Evolutionary conservation across 2,329 filamentous ascomycete genomes (phyloP), one percentile per base, ranked within the genome.

Genomic region (Corynespora cassiicola): DNA sequence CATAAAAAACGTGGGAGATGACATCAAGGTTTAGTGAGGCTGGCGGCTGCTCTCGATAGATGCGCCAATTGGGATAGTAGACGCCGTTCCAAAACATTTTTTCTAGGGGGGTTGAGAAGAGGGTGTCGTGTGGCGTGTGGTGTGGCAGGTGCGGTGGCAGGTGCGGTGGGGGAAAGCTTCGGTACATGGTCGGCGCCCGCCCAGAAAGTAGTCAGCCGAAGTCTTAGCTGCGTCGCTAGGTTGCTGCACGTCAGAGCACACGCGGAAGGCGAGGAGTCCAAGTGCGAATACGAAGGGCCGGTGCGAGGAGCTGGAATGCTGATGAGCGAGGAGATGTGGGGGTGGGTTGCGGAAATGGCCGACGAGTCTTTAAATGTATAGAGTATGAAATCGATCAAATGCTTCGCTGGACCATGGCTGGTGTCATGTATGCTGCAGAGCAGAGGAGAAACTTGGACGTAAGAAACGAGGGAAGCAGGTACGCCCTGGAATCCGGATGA

Each of bases 1-100:
- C 87, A 63, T 92, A 92, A 68, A 90, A 91, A 17, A 91, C 82
- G 60, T 90, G 86, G 52, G 86, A 90, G 56, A 92, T 84, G 57
- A 86, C 88, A 50, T 81, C 81, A 65, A 89, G 82, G 63, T 88
- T 87, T 59, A 92, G 73, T 38, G 82, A 82, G 1, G 82, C 87
- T 0, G 88, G 88, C 11, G 86, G 86, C 55, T 88, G 82, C 48
- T 85, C 80, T 39, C 79, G 77, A 69, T 90, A 90, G 52, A 90
- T 81, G 42, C 84, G 77, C 72, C 82, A 84, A 68, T 89, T 92
- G n/a, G 87, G 87, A 66, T 89, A 94, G 71, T 92, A 94, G 12
- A 90, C 86, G 15, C 85, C 88, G 66, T 94, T 94, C 58, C 80
- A 62, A 41, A 62, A 71, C 68, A 72, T 71, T 19, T 48, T 56